These are phyloP conservation scores for Colletotrichum australisinense DNA, from an alignment of 2,329 filamentous ascomycete genomes.

Conservation along the genomic window DNA sequence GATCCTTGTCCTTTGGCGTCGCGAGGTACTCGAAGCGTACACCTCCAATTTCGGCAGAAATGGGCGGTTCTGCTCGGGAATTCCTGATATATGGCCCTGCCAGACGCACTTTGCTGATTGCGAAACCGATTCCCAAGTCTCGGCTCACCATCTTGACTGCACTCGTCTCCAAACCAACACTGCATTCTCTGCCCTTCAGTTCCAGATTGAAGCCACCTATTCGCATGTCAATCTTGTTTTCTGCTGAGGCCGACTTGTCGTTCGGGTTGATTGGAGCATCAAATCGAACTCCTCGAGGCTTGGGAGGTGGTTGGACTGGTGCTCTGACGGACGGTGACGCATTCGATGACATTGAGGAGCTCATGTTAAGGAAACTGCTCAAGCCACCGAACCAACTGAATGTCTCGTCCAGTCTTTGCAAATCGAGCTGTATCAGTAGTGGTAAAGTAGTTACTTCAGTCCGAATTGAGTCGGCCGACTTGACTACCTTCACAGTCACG, in stretches of 20 bases:
- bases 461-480: constrained; percentile 55
- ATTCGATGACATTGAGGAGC: constrained; percentile 83
- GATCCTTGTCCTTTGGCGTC: constrained; percentile 80
- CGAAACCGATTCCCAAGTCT: constrained; percentile 76
- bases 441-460: constrained; percentile 82
- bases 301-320: constrained; percentile 53
- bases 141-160: constrained; percentile 85
- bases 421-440: constrained; percentile 79
- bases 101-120: constrained; percentile 80
- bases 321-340: constrained; percentile 61
- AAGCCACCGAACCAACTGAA: constrained; percentile 91
- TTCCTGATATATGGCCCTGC: constrained; percentile 74
- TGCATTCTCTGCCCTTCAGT: constrained; percentile 82
- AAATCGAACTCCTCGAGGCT: constrained; percentile 68
- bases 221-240: constrained; percentile 79
- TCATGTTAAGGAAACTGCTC: constrained; percentile 90
- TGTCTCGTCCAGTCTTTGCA: constrained; percentile 86
- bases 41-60: constrained; percentile 71
- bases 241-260: constrained; percentile 57
- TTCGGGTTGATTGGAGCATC: constrained; percentile 63
- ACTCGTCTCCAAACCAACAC: constrained; percentile 79
- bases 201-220: constrained; percentile 82
- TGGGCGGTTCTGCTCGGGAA: constrained; percentile 66
- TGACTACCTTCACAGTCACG: constrained; percentile 63
- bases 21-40: constrained; percentile 79